Conservation (phyloP, 257 asterid genomes). For the Solanum neorickii region DNA sequence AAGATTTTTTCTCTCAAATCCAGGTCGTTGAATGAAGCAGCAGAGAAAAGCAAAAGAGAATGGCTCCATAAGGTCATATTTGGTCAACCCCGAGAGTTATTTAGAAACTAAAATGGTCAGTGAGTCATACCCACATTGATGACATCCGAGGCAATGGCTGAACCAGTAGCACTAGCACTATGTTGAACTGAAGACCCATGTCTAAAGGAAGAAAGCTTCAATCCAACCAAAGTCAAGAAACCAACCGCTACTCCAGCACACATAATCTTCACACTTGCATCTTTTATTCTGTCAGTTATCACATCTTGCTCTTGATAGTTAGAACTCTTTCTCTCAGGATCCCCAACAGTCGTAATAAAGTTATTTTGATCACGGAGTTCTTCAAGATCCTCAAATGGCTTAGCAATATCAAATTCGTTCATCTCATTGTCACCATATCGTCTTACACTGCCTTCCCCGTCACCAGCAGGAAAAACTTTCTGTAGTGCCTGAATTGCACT, state of each 20-base stretch:
- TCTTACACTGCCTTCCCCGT: slow-evolving; percentile 34
- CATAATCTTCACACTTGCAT: slow-evolving; percentile 60
- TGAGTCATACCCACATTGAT: slow-evolving; percentile 66
- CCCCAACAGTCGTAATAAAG: slow-evolving; percentile 8
- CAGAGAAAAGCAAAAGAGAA: neutral
- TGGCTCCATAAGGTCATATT: neutral
- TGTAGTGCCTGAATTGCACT: slow-evolving; percentile 80
- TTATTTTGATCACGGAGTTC: slow-evolving; percentile 22
- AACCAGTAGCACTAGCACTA: slow-evolving; percentile 27
- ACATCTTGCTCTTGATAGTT: slow-evolving; percentile 43
- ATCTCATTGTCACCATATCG: slow-evolving; percentile 10
- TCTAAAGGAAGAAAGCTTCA: slow-evolving; percentile 50
- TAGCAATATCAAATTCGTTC: neutral
- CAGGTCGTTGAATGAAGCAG: neutral
- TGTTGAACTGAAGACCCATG: slow-evolving; percentile 19
- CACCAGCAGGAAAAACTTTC: slow-evolving; percentile 71
- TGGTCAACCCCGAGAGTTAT: neutral
- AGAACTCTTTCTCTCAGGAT: slow-evolving; percentile 19
- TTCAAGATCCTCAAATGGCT: slow-evolving; percentile 18
- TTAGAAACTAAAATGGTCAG: neutral
- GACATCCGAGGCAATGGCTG: slow-evolving; percentile 54
- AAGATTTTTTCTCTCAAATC: neutral
- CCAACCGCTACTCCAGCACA: slow-evolving; percentile 89
- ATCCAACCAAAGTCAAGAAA: slow-evolving; percentile 53
- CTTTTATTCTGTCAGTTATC: slow-evolving; percentile 57